phyloP scores from a whole-genome alignment of 2,329 filamentous ascomycete genomes.

The Aphanocladium album region DNA sequence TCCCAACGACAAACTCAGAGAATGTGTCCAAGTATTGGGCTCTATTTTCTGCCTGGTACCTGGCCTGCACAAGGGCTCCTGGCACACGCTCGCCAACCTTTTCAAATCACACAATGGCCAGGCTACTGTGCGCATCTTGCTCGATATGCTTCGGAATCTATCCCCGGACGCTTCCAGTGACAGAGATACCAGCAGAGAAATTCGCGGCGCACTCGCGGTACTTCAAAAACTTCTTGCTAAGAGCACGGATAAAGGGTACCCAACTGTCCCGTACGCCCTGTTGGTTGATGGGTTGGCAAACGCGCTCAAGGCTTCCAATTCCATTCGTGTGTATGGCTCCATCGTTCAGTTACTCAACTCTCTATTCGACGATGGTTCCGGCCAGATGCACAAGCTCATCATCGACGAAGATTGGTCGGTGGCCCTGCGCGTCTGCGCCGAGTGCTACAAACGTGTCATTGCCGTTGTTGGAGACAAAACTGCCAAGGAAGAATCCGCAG shows the following conservation, averaged over 20 bases:
- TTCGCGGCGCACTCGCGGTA: constrained; percentile 59
- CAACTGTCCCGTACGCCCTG: constrained; percentile 52
- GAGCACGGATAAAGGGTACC: constrained; percentile 54
- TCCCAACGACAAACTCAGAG: constrained; percentile 55
- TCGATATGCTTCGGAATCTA: constrained; percentile 55
- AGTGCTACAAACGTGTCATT: constrained; percentile 40
- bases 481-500: constrained; percentile 25
- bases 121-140: constrained; percentile 58
- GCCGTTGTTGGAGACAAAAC: constrained; percentile 18
- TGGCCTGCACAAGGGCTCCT: constrained; percentile 57
- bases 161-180: constrained; percentile 40
- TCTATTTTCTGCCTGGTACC: constrained; percentile 65
- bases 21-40: constrained; percentile 65
- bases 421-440: constrained; percentile 54
- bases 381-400: constrained; percentile 50
- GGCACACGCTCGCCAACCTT: constrained; percentile 65
- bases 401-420: constrained; percentile 62
- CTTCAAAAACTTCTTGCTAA: constrained; percentile 59
- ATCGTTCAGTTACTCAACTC: constrained; percentile 50
- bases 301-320: constrained; percentile 40
- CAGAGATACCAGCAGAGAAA: constrained; percentile 49
- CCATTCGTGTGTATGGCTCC: constrained; percentile 41
- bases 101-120: constrained; percentile 71
- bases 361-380: constrained; percentile 48
- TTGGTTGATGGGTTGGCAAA: constrained; percentile 54